Evolutionary conservation across 2,329 filamentous ascomycete species (phyloP).

Genomic region (Rhynchosporium secalis): DNA sequence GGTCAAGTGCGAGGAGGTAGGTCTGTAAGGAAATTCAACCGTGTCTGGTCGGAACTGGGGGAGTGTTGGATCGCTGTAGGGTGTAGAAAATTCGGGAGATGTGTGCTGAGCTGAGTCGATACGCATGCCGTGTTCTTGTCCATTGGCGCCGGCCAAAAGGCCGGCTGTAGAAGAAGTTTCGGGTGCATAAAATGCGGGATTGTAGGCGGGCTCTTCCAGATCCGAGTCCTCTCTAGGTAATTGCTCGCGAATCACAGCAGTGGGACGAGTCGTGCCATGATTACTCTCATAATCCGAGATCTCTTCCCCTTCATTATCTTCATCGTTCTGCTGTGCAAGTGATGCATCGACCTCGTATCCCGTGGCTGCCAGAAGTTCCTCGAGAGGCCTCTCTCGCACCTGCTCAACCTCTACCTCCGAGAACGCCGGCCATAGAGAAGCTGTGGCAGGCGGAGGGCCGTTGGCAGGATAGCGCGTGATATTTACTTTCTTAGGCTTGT

Average conservation of each 20-base stretch:
- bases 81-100: constrained; percentile 21
- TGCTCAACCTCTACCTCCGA: constrained; percentile 36
- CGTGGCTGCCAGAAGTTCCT: constrained; percentile 34
- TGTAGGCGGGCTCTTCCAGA: constrained; percentile 8
- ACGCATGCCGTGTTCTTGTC: constrained; percentile 12
- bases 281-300: constrained; percentile 28
- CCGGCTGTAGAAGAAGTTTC: constrained; percentile 17
- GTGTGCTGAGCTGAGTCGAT: constrained; percentile 20
- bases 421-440: constrained; percentile 26
- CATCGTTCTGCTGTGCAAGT: constrained; percentile 5
- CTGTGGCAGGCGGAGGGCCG: background rate
- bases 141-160: constrained; percentile 21
- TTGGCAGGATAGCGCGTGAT: background rate
- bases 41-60: constrained; percentile 67
- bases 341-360: constrained; percentile 33
- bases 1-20: constrained; percentile 25
- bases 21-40: constrained; percentile 3
- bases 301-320: background rate
- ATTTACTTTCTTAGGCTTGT: constrained; percentile 12
- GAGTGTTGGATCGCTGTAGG: constrained; percentile 58
- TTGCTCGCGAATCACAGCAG: background rate
- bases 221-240: background rate
- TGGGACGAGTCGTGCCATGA: background rate
- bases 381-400: constrained; percentile 33
- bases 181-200: background rate